A percentile compares a stretch with the other conserved stretches of the same genome.
phyloP scores from a whole-genome alignment of 257 asterid species.

The Salvia rosmarinus region DNA sequence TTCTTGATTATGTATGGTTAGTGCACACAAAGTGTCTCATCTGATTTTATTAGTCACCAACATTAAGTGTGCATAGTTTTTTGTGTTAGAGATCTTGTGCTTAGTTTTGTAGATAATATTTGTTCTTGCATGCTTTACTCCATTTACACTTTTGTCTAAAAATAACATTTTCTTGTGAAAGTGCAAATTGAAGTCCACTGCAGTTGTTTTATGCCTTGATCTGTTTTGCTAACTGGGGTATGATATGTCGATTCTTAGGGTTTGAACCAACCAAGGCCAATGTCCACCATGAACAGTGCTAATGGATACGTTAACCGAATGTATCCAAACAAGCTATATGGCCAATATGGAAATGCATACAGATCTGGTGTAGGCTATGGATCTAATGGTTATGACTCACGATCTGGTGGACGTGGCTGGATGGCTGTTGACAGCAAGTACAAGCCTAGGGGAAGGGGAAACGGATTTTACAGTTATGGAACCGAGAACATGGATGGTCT shows the following conservation, averaged over 20 bases:
- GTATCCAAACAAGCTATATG: constrained; percentile 57
- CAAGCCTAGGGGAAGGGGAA: constrained; percentile 62
- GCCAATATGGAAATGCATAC: constrained; percentile 59
- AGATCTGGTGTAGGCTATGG: constrained; percentile 59
- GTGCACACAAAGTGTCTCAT: not conserved
- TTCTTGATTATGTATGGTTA: not conserved
- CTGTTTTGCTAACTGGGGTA: not conserved
- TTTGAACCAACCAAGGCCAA: constrained; percentile 48
- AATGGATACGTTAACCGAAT: constrained; percentile 57
- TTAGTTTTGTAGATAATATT: not conserved
- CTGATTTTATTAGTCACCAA: not conserved
- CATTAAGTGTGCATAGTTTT: not conserved
- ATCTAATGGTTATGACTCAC: constrained; percentile 50
- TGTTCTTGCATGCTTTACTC: not conserved
- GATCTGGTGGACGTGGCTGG: constrained; percentile 57
- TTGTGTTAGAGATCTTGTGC: not conserved
- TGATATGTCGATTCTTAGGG: constrained; percentile 40
- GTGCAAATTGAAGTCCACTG: not conserved
- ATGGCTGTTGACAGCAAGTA: constrained; percentile 55
- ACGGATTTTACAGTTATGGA: constrained; percentile 45
- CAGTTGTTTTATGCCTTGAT: constrained; percentile 13
- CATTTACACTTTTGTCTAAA: not conserved
- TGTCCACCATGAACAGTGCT: constrained; percentile 42
- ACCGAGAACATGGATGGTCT: constrained; percentile 60
- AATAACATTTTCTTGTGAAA: not conserved